Percentiles rank a stretch among this genome's conserved stretches.
phyloP scores from a whole-genome alignment of 345 rosid species.

The Murraya paniculata region DNA sequence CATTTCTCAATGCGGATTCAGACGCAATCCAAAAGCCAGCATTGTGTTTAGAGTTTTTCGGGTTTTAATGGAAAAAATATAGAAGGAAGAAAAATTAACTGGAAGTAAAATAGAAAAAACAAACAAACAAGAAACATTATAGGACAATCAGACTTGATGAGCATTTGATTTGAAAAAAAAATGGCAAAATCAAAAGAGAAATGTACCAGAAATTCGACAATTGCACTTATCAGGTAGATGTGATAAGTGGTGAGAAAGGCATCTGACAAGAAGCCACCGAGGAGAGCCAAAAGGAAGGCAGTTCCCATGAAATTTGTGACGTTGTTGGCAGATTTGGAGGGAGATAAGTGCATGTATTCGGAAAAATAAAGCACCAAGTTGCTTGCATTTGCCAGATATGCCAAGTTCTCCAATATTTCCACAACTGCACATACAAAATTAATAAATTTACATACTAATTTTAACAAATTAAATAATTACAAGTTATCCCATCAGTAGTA shows the following conservation, averaged over 20 bases:
- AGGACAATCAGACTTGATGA: too few relatives aligned
- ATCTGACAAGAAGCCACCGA: slow-evolving; percentile 81
- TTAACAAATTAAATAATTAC: too few relatives aligned
- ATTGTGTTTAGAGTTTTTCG: too few relatives aligned
- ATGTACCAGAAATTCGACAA: slow-evolving; percentile 61
- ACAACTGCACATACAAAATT: slow-evolving; percentile 36
- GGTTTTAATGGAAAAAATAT: not conserved
- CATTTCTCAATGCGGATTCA: not conserved
- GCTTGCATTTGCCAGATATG: slow-evolving; percentile 79
- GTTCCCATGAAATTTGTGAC: slow-evolving; percentile 92
- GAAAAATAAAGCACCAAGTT: slow-evolving; percentile 63
- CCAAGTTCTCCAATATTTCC: slow-evolving; percentile 91
- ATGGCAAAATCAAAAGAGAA: not conserved
- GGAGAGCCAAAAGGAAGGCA: slow-evolving; percentile 74
- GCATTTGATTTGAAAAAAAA: not conserved
- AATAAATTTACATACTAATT: too few relatives aligned
- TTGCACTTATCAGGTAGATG: slow-evolving; percentile 65
- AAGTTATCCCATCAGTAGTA: too few relatives aligned
- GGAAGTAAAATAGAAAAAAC: too few relatives aligned
- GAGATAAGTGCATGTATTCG: slow-evolving; percentile 66
- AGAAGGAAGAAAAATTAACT: not conserved
- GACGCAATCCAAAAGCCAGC: not conserved
- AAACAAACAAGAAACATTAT: too few relatives aligned
- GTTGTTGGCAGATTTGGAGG: slow-evolving; percentile 62
- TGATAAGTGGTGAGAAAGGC: slow-evolving; percentile 61